Evolutionary conservation across 2,329 filamentous ascomycete species (phyloP), one percentile per base, ranked within the genome.

Genomic region (Xylaria hypoxylon): DNA sequence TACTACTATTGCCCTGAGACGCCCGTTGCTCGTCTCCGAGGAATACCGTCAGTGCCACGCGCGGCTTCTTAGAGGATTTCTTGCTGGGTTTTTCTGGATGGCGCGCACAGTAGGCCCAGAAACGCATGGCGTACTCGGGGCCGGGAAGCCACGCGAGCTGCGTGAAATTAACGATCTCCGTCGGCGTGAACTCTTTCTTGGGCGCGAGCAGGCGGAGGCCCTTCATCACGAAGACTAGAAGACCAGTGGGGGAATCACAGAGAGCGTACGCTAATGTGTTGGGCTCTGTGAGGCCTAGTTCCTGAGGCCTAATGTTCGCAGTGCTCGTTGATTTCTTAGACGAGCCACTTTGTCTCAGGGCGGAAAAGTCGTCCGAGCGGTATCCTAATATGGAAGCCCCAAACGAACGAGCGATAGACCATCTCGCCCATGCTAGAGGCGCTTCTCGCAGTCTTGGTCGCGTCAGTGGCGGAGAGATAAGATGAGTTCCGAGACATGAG

Each of bases 81-180:
- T 74, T 67, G 31, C 74, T 70, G 3, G 62, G 59, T 1, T 73
- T 73, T 48, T 80, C 78, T 7, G 72, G 68, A 42, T 81, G 76
- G n/a, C 77, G 75, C 17, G 77, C 76, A 44, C 81, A 83, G 40
- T 81, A 76, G 6, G 84, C 80, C 85, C 84, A 87, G 62, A 85
- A 90, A 28, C 88, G 80, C 70, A 90, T 77, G 2, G 83, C 84
- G 1, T 84, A 84, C 72, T 91, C 89, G 0, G 88, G 88, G 0
- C 89, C 89, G 0, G 89, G 89, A 0, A 92, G 77, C 90, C 89
- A 92, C 24, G 88, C 85, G 31, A 91, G 78, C 74, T 87, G 85
- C 1, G 87, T 85, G 71, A 89, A 80, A 19, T 86, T 87, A 64
- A 92, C 81, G 26, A 91, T 80, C 61, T 90, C 86, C 15, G 81